Conservation (phyloP, 2,329 filamentous ascomycete species). For the Xylaria arbuscula region DNA sequence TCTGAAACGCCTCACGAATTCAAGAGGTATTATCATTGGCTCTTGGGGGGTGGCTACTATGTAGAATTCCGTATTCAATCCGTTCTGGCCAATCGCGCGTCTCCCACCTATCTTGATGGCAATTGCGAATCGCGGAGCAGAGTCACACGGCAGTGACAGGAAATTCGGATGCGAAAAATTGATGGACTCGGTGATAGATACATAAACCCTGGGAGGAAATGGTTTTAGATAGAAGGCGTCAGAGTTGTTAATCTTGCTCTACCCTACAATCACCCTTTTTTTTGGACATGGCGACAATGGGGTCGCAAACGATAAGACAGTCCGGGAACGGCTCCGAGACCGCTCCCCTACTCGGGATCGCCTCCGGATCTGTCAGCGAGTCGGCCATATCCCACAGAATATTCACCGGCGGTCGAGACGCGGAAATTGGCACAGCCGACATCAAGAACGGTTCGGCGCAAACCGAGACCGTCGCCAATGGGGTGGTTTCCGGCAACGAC, state of each 20-base stretch:
- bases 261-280: no score
- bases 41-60: no score
- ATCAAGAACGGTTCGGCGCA: conserved; percentile 1
- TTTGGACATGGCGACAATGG: conserved; percentile 22
- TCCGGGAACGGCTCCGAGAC: conserved; percentile 41
- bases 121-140: conserved; percentile 2
- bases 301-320: conserved; percentile 27
- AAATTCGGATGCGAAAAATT: neutral
- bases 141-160: neutral
- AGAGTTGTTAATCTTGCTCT: neutral
- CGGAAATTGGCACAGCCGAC: conserved; percentile 38
- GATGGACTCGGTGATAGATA: neutral
- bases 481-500: conserved; percentile 23
- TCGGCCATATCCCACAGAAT: conserved; percentile 37
- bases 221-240: neutral
- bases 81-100: conserved; percentile 8
- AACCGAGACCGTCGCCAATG: conserved; percentile 47
- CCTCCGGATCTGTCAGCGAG: conserved; percentile 30
- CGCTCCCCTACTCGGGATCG: conserved; percentile 42
- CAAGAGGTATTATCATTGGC: neutral
- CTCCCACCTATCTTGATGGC: conserved; percentile 1
- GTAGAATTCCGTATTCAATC: neutral
- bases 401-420: conserved; percentile 30
- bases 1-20: neutral
- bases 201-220: neutral